Evolutionary conservation across 805 yeast species (phyloP).

Genomic region (Cyberlindnera xylosilytica): DNA sequence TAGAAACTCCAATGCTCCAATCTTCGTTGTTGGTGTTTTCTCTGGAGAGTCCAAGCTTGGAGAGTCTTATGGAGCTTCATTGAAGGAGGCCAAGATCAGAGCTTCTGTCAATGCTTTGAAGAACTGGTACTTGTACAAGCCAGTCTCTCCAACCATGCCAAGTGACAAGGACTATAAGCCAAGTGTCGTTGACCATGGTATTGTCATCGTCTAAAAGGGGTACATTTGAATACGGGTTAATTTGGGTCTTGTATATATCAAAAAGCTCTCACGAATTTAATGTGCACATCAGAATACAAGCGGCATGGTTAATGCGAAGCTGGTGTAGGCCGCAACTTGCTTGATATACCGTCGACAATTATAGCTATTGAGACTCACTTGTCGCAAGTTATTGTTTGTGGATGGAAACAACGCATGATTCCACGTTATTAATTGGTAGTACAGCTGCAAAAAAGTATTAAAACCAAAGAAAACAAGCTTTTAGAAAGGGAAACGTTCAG

Average conservation of each 20-base stretch:
- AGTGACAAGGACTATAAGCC: constrained; percentile 47
- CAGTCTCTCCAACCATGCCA: constrained; percentile 61
- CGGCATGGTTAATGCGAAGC: no score
- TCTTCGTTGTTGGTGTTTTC: constrained; percentile 88
- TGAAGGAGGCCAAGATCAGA: constrained; percentile 88
- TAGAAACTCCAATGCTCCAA: constrained; percentile 76
- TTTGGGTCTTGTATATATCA: constrained; percentile 1
- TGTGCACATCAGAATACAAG: no score
- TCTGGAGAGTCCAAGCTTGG: constrained; percentile 81
- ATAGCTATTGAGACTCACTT: no score
- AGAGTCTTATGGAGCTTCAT: constrained; percentile 89
- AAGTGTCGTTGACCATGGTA: constrained; percentile 41
- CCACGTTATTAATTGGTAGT: no score
- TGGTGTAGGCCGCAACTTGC: no score
- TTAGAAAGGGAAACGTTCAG: no score
- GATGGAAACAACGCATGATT: no score
- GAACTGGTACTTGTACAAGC: constrained; percentile 89
- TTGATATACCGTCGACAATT: no score
- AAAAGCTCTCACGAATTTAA: no score
- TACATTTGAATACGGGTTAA: background rate
- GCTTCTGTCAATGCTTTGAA: constrained; percentile 89
- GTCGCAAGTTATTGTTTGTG: no score
- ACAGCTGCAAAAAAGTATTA: no score
- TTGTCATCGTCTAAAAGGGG: constrained; percentile 35
- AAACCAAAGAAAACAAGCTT: no score